These are phyloP conservation scores for Acanthochlamys bracteata DNA, from an alignment of 106 monocot genomes.

Conservation along the genomic window DNA sequence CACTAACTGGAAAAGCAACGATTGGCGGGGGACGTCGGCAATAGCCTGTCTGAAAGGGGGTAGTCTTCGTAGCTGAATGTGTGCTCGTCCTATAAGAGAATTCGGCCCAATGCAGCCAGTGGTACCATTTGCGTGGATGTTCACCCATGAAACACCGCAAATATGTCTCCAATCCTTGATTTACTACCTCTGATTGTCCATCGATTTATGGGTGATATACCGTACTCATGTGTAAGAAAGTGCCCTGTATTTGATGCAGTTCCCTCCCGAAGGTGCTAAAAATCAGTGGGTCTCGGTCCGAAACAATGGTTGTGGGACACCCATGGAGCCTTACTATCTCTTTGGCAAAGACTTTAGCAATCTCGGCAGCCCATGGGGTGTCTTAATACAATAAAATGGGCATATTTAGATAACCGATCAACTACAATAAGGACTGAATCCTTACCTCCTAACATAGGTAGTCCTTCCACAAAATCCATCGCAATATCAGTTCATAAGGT, in stretches of 20 bases:
- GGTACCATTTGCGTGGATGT: not conserved
- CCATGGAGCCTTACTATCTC: not conserved
- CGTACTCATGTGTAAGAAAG: not conserved
- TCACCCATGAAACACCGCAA: not conserved
- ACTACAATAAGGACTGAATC: not conserved
- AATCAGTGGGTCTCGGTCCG: not conserved
- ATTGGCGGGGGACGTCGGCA: not conserved
- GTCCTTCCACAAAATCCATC: slow-evolving; percentile 1
- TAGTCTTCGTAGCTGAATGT: not conserved
- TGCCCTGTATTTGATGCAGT: not conserved
- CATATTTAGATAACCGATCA: not conserved
- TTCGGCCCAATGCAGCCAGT: not conserved
- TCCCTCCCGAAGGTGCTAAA: not conserved
- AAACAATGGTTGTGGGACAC: not conserved
- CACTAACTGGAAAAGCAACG: not conserved
- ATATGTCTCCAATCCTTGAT: too few species aligned
- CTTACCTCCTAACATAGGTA: not conserved
- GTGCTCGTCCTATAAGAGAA: not conserved
- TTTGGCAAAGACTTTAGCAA: not conserved
- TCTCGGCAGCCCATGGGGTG: not conserved
- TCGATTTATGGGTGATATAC: not conserved
- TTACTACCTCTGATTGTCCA: not conserved
- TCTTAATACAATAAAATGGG: not conserved
- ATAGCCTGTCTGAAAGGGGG: slow-evolving; percentile 1
- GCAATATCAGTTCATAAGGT: slow-evolving; percentile 2